phyloP scores from a whole-genome alignment of 495 filamentous ascomycete species.

The Glonium stellatum region DNA sequence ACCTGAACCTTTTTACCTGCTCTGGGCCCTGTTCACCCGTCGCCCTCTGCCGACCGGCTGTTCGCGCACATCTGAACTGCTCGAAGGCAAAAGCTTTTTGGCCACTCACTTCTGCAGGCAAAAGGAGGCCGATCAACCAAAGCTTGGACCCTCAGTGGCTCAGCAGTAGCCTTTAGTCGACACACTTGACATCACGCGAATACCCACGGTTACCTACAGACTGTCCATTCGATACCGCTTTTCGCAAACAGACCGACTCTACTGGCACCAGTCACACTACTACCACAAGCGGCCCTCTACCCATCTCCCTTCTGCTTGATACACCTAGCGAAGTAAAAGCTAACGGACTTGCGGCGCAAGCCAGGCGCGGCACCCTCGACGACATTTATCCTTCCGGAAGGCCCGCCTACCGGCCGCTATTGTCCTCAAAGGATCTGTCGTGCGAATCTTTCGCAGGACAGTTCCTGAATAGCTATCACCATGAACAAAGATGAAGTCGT shows the following conservation, averaged over 20 bases:
- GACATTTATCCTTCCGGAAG: not conserved
- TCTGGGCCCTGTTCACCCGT: not conserved
- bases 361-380: not conserved
- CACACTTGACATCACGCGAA: not conserved
- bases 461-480: conserved; percentile 1
- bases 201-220: not conserved
- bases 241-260: not conserved
- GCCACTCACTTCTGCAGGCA: not conserved
- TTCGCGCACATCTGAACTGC: not conserved
- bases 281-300: not conserved
- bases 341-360: not conserved
- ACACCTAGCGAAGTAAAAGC: not conserved
- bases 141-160: not conserved
- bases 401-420: conserved; percentile 1
- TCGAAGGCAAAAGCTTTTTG: not conserved
- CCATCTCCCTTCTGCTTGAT: not conserved
- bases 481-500: conserved; percentile 73
- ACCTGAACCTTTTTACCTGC: not conserved
- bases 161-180: not conserved
- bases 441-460: not conserved
- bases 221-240: not conserved
- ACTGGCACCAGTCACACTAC: not conserved
- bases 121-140: not conserved
- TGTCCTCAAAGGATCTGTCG: not conserved
- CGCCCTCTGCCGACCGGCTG: not conserved